Evolutionary conservation across 352 stramenopile genomes (phyloP).

Genomic region (Phytophthora lateralis): DNA sequence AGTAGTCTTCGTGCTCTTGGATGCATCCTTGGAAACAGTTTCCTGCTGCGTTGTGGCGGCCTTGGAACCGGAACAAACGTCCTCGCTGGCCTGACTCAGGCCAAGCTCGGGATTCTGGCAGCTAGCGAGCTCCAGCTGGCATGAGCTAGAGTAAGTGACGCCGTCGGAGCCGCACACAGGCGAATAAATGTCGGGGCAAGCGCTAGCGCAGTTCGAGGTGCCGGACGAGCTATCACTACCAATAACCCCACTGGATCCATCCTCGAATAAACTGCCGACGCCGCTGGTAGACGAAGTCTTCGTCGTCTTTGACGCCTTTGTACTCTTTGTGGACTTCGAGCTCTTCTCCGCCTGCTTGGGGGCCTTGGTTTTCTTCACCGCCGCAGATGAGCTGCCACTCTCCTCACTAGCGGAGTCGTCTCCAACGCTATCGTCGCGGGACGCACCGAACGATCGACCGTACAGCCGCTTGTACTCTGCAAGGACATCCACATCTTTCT

Average conservation of each 20-base stretch:
- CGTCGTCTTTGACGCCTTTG: slow-evolving; percentile 16
- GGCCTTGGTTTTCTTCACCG: not conserved
- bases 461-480: slow-evolving; percentile 16
- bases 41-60: slow-evolving; percentile 18
- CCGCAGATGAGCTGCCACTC: slow-evolving; percentile 4
- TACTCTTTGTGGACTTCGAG: slow-evolving; percentile 18
- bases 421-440: slow-evolving; percentile 11
- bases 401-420: slow-evolving; percentile 12
- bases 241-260: slow-evolving; percentile 16
- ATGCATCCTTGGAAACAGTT: slow-evolving; percentile 16
- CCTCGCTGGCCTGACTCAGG: slow-evolving; percentile 19
- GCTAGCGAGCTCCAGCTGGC: slow-evolving; percentile 26
- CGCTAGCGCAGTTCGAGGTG: slow-evolving; percentile 4
- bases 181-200: slow-evolving; percentile 37
- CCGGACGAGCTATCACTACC: slow-evolving; percentile 13
- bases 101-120: slow-evolving; percentile 30
- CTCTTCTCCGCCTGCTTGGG: slow-evolving; percentile 10
- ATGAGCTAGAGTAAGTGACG: slow-evolving; percentile 38
- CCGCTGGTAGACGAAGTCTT: slow-evolving; percentile 17
- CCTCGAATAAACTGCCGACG: slow-evolving; percentile 22
- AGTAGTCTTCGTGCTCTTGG: slow-evolving; percentile 16
- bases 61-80: slow-evolving; percentile 16
- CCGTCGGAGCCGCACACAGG: slow-evolving; percentile 45
- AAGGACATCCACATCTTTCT: slow-evolving; percentile 24
- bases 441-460: slow-evolving; percentile 28